Evolutionary conservation across 108 stramenopile species (phyloP), one percentile per base, ranked within the genome.

Genomic region (Nitzschia palea): DNA sequence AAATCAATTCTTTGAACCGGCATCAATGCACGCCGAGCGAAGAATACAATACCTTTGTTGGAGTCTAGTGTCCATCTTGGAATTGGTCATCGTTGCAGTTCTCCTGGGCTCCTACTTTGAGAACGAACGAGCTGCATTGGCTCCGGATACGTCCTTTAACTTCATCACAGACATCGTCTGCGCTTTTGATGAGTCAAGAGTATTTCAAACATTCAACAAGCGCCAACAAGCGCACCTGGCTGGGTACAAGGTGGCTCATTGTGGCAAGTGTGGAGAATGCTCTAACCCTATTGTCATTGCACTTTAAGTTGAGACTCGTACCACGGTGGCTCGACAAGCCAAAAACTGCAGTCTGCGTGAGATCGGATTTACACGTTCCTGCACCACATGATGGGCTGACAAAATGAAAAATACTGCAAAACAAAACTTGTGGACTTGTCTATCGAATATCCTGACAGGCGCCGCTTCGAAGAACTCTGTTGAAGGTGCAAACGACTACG

Each of bases 201-300:
- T 55, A 4, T 74, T 65, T 36, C 27, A 74, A 51, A 66, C 63
- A 15, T 75, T 68, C 44, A 28, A 40, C 10, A 44, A 40, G 1
- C 26, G 18, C 20, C 51, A 44, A 0, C 36, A 37, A 26, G 66
- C 67, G 34, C 25, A 32, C 3, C 18, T 20, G 3, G 65, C 65
- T 17, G 47, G 47, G 17, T 62, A 48, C 18, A 5, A n/a, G 3
- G 55, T 77, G 28, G 69, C 69, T 0, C 76, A 81, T 66, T 83
- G 82, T 36, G 82, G 82, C 6, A 60, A 34, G 9, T 83, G 82
- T 31, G 82, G 78, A 17, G 25, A 48, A 6, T 83, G 82, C 57
- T 67, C 65, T 52, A 83, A 83, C 40, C 40, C 52, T n/a, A 0
- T 52, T 12, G 82, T 79, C 40, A 76, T 79, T 42, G 37, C 68